Base-by-base conservation (phyloP, 176 grass and related monocot genomes). In the Musa itinerans region DNA sequence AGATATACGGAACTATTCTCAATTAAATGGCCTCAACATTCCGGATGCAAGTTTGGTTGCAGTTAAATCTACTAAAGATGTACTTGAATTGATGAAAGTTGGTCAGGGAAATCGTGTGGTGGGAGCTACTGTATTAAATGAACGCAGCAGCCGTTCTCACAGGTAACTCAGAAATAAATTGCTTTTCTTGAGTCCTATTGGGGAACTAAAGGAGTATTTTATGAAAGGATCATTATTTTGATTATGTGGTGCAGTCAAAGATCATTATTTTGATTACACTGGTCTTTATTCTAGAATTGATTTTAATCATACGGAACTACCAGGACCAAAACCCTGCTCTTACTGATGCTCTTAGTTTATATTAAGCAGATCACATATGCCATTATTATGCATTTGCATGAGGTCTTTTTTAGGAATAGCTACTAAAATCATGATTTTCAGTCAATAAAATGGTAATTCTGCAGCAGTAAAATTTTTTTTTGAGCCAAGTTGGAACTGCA, bases 61-160 rank as follows among this genome's bases (percentile, higher is more conserved):
- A 20, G 92, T 96, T 6, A 96, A 88, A 65, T 96, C 81, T 22
- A 85, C 92, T 66, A 63, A 83, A 50, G 92, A 92, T 86, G 92
- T 96, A 83, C 63, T 96, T 79, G 83, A 96, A 68, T 76, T 96
- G 21, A 96, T 96, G 92, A 89, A 89, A 87, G 72, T 92, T 83
- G 92, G 89, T 2, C 86, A 77, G 10, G 81, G 74, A 80, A 96
- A 96, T 73, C 77, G 92, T 74, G 78, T 79, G 0, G 92, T 96
- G 69, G 92, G 92, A 56, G 72, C 92, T 57, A 92, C 92, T 76
- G 89, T 89, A 74, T 77, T 96, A 73, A 96, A 96, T 71, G 92
- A 96, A 80, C 92, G 92, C 76, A 96, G 92, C 79, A 96, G 92
- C 71, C 92, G 92, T 11, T 96, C 92, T 63, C 92, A 96, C 76